Percentiles rank a stretch among this genome's conserved stretches.
Conservation (phyloP, 208 protist species). For the Willaertia magna region DNA sequence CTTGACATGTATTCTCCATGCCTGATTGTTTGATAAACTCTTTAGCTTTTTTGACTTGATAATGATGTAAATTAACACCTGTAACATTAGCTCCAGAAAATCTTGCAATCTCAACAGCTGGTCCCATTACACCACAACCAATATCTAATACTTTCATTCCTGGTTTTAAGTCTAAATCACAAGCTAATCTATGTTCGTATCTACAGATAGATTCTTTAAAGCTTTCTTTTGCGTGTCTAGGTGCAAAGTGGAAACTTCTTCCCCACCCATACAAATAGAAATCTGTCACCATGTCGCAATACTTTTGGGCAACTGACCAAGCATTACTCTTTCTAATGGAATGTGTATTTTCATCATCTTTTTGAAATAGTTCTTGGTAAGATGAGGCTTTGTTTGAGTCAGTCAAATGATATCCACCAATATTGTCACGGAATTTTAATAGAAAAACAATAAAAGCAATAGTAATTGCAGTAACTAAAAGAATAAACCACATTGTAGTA, state of each 20-base stretch:
- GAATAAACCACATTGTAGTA: too few species aligned
- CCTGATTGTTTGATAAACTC: constrained; percentile 48
- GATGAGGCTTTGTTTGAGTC: neutral
- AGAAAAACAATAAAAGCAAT: neutral
- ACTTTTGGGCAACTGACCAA: constrained; percentile 65
- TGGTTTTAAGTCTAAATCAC: constrained; percentile 57
- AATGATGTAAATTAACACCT: constrained; percentile 92
- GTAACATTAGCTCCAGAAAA: constrained; percentile 78
- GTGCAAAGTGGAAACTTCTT: constrained; percentile 85
- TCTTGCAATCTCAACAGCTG: constrained; percentile 76
- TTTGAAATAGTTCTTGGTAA: neutral
- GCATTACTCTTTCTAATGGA: neutral
- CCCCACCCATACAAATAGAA: constrained; percentile 94
- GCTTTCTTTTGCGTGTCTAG: constrained; percentile 52
- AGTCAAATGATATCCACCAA: neutral
- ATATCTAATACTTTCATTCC: constrained; percentile 43
- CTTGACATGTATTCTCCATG: constrained; percentile 55
- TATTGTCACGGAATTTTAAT: neutral
- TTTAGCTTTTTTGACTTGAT: constrained; percentile 77
- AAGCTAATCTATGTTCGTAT: constrained; percentile 84
- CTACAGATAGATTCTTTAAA: constrained; percentile 75
- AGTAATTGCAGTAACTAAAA: neutral
- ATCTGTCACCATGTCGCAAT: constrained; percentile 90
- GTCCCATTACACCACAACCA: constrained; percentile 85
- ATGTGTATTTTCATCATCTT: neutral